phyloP scores from a whole-genome alignment of 352 stramenopile genomes.

The Phytopythium litorale region DNA sequence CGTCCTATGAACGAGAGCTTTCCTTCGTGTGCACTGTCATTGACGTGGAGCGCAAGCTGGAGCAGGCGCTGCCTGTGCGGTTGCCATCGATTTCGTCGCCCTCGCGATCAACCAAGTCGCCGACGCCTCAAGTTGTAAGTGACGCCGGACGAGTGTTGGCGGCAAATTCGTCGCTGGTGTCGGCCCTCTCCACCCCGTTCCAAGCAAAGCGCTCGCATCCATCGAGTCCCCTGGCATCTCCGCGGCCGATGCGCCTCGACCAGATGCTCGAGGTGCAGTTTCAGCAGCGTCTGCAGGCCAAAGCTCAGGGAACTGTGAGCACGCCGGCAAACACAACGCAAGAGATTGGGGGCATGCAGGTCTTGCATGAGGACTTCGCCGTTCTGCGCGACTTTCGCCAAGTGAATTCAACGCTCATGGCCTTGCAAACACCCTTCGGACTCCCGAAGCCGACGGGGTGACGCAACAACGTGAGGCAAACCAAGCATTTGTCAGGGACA shows the following conservation, averaged over 20 bases:
- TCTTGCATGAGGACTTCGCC: slow-evolving; percentile 12
- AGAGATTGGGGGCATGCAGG: neutral
- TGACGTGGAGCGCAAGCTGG: slow-evolving; percentile 23
- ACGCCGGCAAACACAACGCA: slow-evolving; percentile 13
- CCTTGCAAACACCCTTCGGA: slow-evolving; percentile 10
- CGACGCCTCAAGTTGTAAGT: neutral
- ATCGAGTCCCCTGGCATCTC: neutral
- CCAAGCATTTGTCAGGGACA: neutral
- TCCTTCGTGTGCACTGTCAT: slow-evolving; percentile 50
- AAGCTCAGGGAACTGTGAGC: neutral
- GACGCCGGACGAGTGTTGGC: neutral
- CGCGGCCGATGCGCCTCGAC: slow-evolving; percentile 17
- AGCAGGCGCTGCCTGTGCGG: slow-evolving; percentile 14
- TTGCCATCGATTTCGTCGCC: slow-evolving; percentile 30
- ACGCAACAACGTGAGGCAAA: neutral
- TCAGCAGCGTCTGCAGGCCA: slow-evolving; percentile 22
- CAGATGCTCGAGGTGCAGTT: slow-evolving; percentile 46
- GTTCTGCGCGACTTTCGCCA: slow-evolving; percentile 52
- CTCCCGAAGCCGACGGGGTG: neutral
- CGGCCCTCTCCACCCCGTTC: neutral
- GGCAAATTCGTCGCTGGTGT: neutral
- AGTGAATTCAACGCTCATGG: slow-evolving; percentile 33
- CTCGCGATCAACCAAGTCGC: neutral
- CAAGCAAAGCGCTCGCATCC: neutral
- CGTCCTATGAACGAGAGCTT: slow-evolving; percentile 54